Evolutionary conservation across 495 filamentous ascomycete species (phyloP), one percentile per base, ranked within the genome.

Genomic region (Penicillium roqueforti): DNA sequence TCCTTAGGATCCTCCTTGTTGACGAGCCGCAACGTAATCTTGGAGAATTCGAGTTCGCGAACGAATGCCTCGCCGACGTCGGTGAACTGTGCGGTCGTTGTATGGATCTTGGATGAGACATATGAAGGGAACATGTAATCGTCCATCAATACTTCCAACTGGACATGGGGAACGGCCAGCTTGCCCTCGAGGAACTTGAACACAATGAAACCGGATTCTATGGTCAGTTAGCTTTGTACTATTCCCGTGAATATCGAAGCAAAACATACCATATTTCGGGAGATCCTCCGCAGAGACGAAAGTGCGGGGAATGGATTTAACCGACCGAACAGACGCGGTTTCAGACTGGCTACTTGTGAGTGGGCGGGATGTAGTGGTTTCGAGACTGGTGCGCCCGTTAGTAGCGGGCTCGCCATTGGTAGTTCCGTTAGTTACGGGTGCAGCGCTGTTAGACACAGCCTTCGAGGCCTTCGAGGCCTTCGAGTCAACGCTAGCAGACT

Each of bases 41-140:
- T 87, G 1, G 93, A 99, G 58, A 95, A 89, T 41, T 99, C 93
- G 16, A 99, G 81, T 63, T 99, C 93, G 47, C 93, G 89, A 32
- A 99, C 89, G 64, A 99, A 91, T 22, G 91, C 91, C 71, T 99
- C 93, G 23, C 93, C 92, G 53, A 89, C 81, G 74, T 97, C 93
- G 53, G 91, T 84, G 62, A 96, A 88, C 36, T 80, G 87, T 53
- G 80, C 77, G 2, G 79, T 72, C 54, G 78, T 85, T 6, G 76
- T 75, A 58, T 79, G 85, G 26, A 91, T 82, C 52, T 85, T 89
- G 8, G 85, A 79, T 13, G 89, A 91, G n/a, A 76, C 74, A 63
- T 95, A 97, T 2, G 91, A 85, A 1, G 93, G 88, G 79, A 92
- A 97, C 40, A 87, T 80, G 80, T 91, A 89, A 62, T 99, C 93